A percentile compares a stretch with the other conserved stretches of the same genome.
phyloP scores from a whole-genome alignment of 1,284 basidiomycete genomes.

The Rugosomyces carneus region DNA sequence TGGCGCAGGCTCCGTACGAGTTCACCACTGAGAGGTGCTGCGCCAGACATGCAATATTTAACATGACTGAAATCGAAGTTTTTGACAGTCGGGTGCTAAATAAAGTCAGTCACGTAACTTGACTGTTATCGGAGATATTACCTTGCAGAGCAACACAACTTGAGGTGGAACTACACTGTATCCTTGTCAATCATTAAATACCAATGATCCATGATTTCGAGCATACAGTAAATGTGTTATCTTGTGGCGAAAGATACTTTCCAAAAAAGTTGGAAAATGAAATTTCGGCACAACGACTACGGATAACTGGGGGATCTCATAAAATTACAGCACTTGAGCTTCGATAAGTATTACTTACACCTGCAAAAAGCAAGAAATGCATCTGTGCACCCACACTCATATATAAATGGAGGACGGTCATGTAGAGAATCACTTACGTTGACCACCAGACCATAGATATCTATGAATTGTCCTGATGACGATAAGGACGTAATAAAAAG shows the following conservation, averaged over 20 bases:
- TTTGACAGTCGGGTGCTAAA: conserved; percentile 31
- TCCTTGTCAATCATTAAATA: not conserved
- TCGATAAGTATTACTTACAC: conserved; percentile 24
- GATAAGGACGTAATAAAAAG: not conserved
- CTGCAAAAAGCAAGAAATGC: conserved; percentile 37
- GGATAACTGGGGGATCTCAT: conserved; percentile 25
- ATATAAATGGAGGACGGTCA: not conserved
- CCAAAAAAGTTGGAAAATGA: conserved; percentile 32
- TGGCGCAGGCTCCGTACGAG: conserved; percentile 29
- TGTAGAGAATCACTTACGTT: conserved; percentile 24
- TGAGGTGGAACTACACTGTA: conserved; percentile 42
- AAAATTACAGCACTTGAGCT: not conserved
- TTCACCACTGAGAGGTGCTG: conserved; percentile 40
- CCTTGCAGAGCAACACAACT: conserved; percentile 43
- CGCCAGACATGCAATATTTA: conserved; percentile 38
- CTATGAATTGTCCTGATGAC: conserved; percentile 19
- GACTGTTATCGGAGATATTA: conserved; percentile 10
- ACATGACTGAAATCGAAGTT: conserved; percentile 35
- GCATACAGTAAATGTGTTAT: conserved; percentile 36
- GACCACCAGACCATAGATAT: conserved; percentile 44
- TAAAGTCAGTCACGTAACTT: not conserved
- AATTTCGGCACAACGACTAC: conserved; percentile 42
- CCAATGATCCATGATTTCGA: not conserved
- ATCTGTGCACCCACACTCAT: conserved; percentile 23
- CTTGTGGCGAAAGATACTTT: conserved; percentile 31